Base-by-base conservation (phyloP, 2,329 filamentous ascomycete genomes). In the Pseudogymnoascus sp. region DNA sequence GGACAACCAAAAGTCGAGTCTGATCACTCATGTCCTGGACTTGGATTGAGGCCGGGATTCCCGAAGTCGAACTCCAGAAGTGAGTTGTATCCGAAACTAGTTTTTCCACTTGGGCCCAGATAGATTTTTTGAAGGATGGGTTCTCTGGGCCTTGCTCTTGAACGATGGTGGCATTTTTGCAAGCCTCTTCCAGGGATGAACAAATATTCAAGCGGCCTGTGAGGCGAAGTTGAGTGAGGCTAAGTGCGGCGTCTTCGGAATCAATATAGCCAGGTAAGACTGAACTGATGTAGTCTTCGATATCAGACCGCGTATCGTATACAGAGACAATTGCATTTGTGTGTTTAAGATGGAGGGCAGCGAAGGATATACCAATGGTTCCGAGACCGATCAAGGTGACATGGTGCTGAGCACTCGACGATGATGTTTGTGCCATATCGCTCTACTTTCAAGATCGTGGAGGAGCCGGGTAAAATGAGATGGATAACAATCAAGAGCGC, bases 101-200 rank as follows among this genome's bases (percentile, higher is more conserved):
- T 1, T 71, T 63, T 62, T 82, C 77, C 6, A 86, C 75, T 22
- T 79, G 67, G 0, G 74, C 69, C 82, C 82, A 85, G 20, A 82
- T 71, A 0, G 67, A 66, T 37, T 73, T 72, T 64, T 85, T 85
- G 69, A 83, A 81, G 0, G 71, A 61, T 0, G 76, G 65, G 58
- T 77, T 77, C 66, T 85, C 82, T 0, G 82, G 81, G 0, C 80
- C 81, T 70, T 83, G 81, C 70, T 85, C 83, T 69, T 86, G 82
- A 41, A 86, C 72, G 58, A 85, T 80, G 41, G 76, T 71, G 1
- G 80, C 80, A 60, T 70, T 62, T 20, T 68, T 59, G 8, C 82
- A 75, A 9, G 81, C 81, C 2, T 74, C 64, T 30, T 70, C 61
- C 3, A 81, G 68, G 2, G 71, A 70, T 6, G 67, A 64, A 43